Evolutionary conservation across 495 filamentous ascomycete species (phyloP).

Genomic region (Neurospora sp.): DNA sequence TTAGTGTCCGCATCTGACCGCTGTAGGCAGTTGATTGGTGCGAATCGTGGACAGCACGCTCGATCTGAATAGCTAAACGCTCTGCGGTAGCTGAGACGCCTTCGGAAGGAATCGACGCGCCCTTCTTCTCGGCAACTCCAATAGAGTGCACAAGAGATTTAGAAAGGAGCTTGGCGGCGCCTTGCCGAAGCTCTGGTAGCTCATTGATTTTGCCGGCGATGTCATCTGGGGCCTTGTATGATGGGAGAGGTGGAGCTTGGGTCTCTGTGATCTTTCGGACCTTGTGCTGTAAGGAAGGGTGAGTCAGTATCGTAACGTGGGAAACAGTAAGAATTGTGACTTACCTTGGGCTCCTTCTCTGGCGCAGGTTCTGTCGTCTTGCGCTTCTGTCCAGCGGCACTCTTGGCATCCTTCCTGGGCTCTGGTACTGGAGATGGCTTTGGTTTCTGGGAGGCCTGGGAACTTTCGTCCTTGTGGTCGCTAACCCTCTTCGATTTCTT

Average conservation of each 20-base stretch:
- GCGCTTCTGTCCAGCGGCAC: conserved; percentile 20
- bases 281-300: conserved; percentile 26
- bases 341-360: conserved; percentile 33
- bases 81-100: conserved; percentile 30
- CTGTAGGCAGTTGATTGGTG: conserved; percentile 35
- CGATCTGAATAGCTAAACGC: conserved; percentile 55
- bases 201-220: conserved; percentile 28
- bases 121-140: conserved; percentile 32
- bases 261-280: conserved; percentile 42
- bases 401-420: conserved; percentile 26
- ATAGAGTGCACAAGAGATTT: conserved; percentile 35
- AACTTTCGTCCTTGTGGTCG: conserved; percentile 36
- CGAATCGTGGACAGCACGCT: conserved; percentile 45
- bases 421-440: conserved; percentile 20
- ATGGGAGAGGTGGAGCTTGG: conserved; percentile 17
- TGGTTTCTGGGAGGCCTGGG: conserved; percentile 27
- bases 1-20: conserved; percentile 44
- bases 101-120: conserved; percentile 23
- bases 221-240: conserved; percentile 29
- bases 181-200: conserved; percentile 33
- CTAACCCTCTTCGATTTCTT: conserved; percentile 36
- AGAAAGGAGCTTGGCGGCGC: conserved; percentile 29
- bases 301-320: background rate
- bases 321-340: background rate
- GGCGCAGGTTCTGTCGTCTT: conserved; percentile 38